Evolutionary conservation across 2,329 filamentous ascomycete species (phyloP).

Genomic region (Aspergillus phoenicis): DNA sequence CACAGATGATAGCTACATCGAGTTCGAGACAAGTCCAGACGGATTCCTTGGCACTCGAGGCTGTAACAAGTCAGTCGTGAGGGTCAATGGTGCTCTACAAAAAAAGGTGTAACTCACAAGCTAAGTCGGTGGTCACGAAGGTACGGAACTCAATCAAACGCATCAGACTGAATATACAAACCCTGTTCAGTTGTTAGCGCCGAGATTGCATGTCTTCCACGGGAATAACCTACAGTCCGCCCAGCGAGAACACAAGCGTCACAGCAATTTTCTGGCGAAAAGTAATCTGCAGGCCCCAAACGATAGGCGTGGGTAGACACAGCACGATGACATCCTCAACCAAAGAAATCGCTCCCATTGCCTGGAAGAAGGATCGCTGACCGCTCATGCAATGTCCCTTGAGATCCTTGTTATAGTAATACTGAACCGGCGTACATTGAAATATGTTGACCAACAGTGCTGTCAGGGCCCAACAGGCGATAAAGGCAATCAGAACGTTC

Average conservation of each 20-base stretch:
- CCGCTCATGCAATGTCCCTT: conserved; percentile 16
- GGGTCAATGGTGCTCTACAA: background rate
- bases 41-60: conserved; percentile 26
- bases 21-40: conserved; percentile 27
- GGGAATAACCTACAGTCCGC: conserved; percentile 11
- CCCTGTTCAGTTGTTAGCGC: conserved; percentile 7
- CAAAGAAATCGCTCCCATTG: conserved; percentile 15
- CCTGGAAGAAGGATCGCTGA: conserved; percentile 15
- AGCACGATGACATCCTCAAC: conserved; percentile 17
- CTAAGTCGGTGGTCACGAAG: conserved; percentile 13
- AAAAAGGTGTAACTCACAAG: conserved; percentile 3
- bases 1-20: conserved; percentile 26
- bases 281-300: conserved; percentile 16
- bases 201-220: no score
- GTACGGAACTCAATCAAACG: conserved; percentile 19
- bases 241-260: conserved; percentile 16
- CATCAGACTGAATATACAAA: conserved; percentile 26
- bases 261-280: conserved; percentile 15
- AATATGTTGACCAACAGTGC: conserved; percentile 17
- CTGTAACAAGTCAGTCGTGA: background rate
- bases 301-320: conserved; percentile 13
- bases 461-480: conserved; percentile 14
- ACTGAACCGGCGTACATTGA: conserved; percentile 17
- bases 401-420: conserved; percentile 17
- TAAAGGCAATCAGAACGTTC: conserved; percentile 14